Evolutionary conservation across 2,329 filamentous ascomycete genomes (phyloP).

Genomic region (Calonectria pseudoreteaudii): DNA sequence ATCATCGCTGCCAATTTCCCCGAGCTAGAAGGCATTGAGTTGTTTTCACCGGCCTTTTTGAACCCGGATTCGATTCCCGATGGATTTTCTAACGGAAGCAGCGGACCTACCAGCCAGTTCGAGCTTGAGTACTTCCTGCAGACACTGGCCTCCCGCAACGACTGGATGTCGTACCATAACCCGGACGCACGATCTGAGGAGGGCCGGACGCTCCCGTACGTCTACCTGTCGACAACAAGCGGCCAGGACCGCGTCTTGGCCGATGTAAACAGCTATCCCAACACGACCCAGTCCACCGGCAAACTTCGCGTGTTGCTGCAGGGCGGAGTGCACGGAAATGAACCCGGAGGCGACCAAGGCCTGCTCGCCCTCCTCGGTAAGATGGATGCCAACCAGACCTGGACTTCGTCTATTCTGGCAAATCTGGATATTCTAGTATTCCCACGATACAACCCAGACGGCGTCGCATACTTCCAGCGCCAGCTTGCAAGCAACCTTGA

Average conservation of each 20-base stretch:
- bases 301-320: slow-evolving; percentile 44
- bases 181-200: slow-evolving; percentile 38
- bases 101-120: background rate
- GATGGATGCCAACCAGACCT: slow-evolving; percentile 41
- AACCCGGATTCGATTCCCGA: background rate
- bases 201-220: slow-evolving; percentile 37
- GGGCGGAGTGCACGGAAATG: slow-evolving; percentile 45
- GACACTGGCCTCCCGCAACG: slow-evolving; percentile 33
- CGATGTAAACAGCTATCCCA: slow-evolving; percentile 7
- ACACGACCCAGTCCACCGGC: slow-evolving; percentile 29
- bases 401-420: slow-evolving; percentile 39
- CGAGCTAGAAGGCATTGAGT: background rate
- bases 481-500: slow-evolving; percentile 42
- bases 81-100: background rate
- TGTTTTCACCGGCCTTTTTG: background rate
- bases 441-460: slow-evolving; percentile 45
- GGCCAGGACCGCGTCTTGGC: background rate
- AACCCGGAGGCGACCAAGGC: slow-evolving; percentile 42
- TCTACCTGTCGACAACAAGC: slow-evolving; percentile 24
- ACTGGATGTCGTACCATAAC: slow-evolving; percentile 39
- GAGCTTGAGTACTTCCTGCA: slow-evolving; percentile 36
- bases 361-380: slow-evolving; percentile 43
- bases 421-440: slow-evolving; percentile 45
- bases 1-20: background rate
- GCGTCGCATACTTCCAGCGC: slow-evolving; percentile 44